phyloP scores from a whole-genome alignment of 768 basidiomycete species.

The Leccinum disarticulatum region DNA sequence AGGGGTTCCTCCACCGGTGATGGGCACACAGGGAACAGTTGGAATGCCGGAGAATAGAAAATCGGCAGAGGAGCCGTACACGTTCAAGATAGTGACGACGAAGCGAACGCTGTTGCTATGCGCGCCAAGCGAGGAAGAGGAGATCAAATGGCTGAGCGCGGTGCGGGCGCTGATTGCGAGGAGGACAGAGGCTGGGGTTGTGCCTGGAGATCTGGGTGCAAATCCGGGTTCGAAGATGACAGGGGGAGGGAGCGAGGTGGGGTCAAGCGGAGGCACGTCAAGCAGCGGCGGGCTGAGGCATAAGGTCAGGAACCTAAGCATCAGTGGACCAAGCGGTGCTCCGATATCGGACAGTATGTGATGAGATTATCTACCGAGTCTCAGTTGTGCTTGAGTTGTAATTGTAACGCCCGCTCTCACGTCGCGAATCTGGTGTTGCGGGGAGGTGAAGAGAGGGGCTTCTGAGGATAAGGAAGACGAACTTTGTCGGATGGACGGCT shows the following conservation, averaged over 20 bases:
- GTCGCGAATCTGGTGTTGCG: slow-evolving; percentile 11
- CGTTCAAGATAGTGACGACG: slow-evolving; percentile 96
- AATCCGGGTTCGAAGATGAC: slow-evolving; percentile 15
- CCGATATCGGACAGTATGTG: slow-evolving; percentile 27
- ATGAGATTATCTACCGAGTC: slow-evolving; percentile 20
- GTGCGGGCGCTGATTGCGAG: slow-evolving; percentile 88
- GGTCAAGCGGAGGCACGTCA: slow-evolving; percentile 26
- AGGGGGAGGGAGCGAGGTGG: slow-evolving; percentile 15
- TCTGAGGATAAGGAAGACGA: slow-evolving; percentile 9
- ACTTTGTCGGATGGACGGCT: slow-evolving; percentile 25
- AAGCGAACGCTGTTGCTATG: slow-evolving; percentile 87
- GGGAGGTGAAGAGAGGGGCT: slow-evolving; percentile 1
- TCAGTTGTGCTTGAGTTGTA: slow-evolving; percentile 10
- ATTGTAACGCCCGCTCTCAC: slow-evolving; percentile 23
- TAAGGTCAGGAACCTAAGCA: slow-evolving; percentile 49
- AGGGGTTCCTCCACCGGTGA: slow-evolving; percentile 32
- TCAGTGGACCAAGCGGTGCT: slow-evolving; percentile 34
- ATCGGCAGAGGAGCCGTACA: slow-evolving; percentile 50
- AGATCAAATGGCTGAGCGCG: slow-evolving; percentile 97
- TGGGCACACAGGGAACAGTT: slow-evolving; percentile 36
- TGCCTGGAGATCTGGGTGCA: slow-evolving; percentile 45
- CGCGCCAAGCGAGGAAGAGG: slow-evolving; percentile 95
- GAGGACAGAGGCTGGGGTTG: slow-evolving; percentile 50
- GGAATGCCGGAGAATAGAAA: slow-evolving; percentile 41
- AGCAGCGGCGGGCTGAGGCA: slow-evolving; percentile 43